A percentile compares a stretch with the other conserved stretches of the same genome.
phyloP scores from a whole-genome alignment of 768 basidiomycete species.

The Zangia roseola region DNA sequence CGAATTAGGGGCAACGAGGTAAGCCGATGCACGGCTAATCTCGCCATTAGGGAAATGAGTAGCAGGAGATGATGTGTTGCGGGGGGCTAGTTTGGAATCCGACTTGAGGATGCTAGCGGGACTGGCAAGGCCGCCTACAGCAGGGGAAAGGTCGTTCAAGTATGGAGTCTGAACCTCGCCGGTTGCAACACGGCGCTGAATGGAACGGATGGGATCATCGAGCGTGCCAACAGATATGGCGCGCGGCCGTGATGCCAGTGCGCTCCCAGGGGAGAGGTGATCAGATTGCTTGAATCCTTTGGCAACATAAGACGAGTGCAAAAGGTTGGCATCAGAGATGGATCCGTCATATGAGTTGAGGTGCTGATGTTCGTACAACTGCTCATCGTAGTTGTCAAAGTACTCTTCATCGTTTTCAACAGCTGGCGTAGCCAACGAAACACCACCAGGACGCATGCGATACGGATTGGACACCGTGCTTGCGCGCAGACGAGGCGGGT shows the following conservation, averaged over 20 bases:
- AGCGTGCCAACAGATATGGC: slow-evolving; percentile 88
- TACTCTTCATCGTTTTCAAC: slow-evolving; percentile 75
- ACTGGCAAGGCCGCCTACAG: slow-evolving; percentile 29
- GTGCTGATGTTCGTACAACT: slow-evolving; percentile 50
- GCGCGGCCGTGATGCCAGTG: slow-evolving; percentile 56
- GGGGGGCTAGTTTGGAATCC: slow-evolving; percentile 48
- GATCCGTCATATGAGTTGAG: slow-evolving; percentile 62
- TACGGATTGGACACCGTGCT: slow-evolving; percentile 95
- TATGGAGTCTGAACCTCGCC: slow-evolving; percentile 57
- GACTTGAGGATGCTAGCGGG: slow-evolving; percentile 56
- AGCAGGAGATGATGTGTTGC: slow-evolving; percentile 44
- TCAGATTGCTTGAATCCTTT: slow-evolving; percentile 76
- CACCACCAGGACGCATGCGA: slow-evolving; percentile 58
- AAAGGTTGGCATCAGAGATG: slow-evolving; percentile 48
- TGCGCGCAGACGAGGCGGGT: slow-evolving; percentile 79
- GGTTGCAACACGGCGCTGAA: slow-evolving; percentile 63
- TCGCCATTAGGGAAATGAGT: slow-evolving; percentile 75
- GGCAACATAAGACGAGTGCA: slow-evolving; percentile 59
- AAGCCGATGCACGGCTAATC: slow-evolving; percentile 57
- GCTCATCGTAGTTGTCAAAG: slow-evolving; percentile 58
- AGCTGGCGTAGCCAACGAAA: slow-evolving; percentile 59
- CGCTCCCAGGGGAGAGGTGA: slow-evolving; percentile 52
- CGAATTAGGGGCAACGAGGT: slow-evolving; percentile 64
- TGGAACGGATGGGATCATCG: slow-evolving; percentile 71
- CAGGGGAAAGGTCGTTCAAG: slow-evolving; percentile 51